These are phyloP conservation scores for Mentha longifolia DNA, from an alignment of 257 asterid genomes.

Conservation along the genomic window DNA sequence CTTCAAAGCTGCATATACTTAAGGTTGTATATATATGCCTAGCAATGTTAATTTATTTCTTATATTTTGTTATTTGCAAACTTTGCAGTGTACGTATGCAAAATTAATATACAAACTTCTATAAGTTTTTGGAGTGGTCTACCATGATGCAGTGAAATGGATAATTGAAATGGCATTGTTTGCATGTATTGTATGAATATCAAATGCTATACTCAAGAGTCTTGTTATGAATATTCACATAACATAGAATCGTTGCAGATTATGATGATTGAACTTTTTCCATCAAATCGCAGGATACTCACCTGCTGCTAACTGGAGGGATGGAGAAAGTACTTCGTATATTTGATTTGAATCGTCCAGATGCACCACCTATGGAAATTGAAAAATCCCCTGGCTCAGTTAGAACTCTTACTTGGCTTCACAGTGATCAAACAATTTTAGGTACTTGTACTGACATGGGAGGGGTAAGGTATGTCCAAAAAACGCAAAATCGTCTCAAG, in stretches of 20 bases:
- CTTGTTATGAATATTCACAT: neutral
- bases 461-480: constrained; percentile 78
- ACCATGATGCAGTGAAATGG: neutral
- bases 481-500: neutral
- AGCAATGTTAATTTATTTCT: neutral
- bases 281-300: constrained; percentile 64
- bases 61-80: neutral
- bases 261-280: too few relatives aligned
- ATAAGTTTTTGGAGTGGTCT: neutral
- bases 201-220: neutral
- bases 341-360: constrained; percentile 79
- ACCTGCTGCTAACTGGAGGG: constrained; percentile 82
- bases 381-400: constrained; percentile 87
- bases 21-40: neutral
- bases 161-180: neutral
- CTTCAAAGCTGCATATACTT: neutral
- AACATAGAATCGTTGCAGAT: neutral
- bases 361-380: constrained; percentile 90
- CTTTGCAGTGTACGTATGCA: neutral
- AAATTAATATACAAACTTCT: neutral
- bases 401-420: constrained; percentile 92
- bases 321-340: constrained; percentile 82
- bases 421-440: constrained; percentile 86
- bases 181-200: neutral
- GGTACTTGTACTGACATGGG: constrained; percentile 87